Conservation (phyloP, 1,284 basidiomycete genomes). For the Pseudozyma hubeiensis region DNA sequence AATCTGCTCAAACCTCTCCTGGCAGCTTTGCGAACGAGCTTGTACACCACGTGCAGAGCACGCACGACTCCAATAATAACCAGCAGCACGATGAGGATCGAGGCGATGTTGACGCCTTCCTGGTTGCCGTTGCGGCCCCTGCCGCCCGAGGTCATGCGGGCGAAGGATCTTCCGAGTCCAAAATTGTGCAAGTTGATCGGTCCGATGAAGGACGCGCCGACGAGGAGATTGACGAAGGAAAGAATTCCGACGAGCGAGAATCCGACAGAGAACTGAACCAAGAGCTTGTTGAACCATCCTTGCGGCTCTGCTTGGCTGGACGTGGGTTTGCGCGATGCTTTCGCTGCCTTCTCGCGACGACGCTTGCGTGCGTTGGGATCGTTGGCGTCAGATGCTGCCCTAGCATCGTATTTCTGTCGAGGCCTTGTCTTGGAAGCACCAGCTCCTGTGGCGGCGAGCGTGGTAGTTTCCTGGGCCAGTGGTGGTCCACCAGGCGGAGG, state of each 20-base stretch:
- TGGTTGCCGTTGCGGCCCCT: conserved; percentile 30
- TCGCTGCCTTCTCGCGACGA: conserved; percentile 9
- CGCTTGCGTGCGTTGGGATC: conserved; percentile 5
- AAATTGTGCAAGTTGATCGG: conserved; percentile 55
- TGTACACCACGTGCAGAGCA: conserved; percentile 45
- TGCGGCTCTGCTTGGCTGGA: conserved; percentile 1
- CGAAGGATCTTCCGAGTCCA: conserved; percentile 52
- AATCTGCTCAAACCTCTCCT: conserved; percentile 36
- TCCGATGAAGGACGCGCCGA: conserved; percentile 44
- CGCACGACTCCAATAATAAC: conserved; percentile 53
- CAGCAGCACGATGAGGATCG: conserved; percentile 48
- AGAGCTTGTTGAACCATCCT: conserved; percentile 31
- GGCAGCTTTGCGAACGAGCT: conserved; percentile 25
- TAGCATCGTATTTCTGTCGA: conserved; percentile 33
- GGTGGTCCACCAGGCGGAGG: neutral
- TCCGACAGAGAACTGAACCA: conserved; percentile 52
- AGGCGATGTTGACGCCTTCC: conserved; percentile 47
- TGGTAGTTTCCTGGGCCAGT: neutral
- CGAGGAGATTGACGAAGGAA: conserved; percentile 51
- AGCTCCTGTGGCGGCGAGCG: neutral
- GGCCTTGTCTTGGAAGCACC: conserved; percentile 2
- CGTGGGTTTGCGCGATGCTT: conserved; percentile 3
- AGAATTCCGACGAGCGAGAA: conserved; percentile 54
- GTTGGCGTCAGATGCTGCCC: conserved; percentile 19
- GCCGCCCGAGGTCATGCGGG: conserved; percentile 41